These are phyloP conservation scores for Stagonosporopsis rhizophila DNA, from an alignment of 2,329 filamentous ascomycete genomes.

Conservation along the genomic window DNA sequence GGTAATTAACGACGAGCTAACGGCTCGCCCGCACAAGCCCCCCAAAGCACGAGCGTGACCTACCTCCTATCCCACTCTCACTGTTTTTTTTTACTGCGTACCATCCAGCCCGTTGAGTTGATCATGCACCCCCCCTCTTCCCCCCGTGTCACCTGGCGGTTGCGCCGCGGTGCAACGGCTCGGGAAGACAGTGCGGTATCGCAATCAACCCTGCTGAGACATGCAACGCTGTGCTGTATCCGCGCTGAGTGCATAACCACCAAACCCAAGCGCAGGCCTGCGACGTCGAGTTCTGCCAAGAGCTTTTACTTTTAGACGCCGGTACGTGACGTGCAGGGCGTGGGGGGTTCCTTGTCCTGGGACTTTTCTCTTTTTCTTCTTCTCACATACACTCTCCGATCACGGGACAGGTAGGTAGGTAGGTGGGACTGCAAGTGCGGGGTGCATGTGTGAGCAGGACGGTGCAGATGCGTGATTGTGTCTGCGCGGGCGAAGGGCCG, in stretches of 20 bases:
- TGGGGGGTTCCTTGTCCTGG: too few species aligned
- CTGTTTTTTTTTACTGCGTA: too few species aligned
- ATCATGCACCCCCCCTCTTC: slow-evolving; percentile 18
- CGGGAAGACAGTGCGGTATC: neutral
- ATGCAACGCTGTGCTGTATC: neutral
- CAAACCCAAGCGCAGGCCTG: too few species aligned
- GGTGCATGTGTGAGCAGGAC: too few species aligned
- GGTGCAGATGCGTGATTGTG: neutral
- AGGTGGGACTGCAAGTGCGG: too few species aligned
- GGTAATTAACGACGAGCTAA: slow-evolving; percentile 13
- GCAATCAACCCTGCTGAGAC: neutral
- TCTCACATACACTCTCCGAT: neutral
- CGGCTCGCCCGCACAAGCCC: slow-evolving; percentile 7
- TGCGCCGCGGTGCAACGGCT: slow-evolving; percentile 7
- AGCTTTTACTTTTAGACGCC: too few species aligned
- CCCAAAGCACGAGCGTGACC: slow-evolving; percentile 3
- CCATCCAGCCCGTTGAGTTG: neutral
- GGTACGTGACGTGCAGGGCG: too few species aligned
- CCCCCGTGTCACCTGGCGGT: slow-evolving; percentile 13
- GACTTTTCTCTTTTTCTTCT: too few species aligned
- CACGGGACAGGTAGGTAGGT: too few species aligned
- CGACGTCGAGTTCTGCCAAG: too few species aligned
- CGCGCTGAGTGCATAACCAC: neutral
- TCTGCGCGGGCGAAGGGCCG: too few species aligned
- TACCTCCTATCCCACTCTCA: too few species aligned